Conservation (phyloP, 306 rosid genomes). For the Abrus pulchellus region DNA sequence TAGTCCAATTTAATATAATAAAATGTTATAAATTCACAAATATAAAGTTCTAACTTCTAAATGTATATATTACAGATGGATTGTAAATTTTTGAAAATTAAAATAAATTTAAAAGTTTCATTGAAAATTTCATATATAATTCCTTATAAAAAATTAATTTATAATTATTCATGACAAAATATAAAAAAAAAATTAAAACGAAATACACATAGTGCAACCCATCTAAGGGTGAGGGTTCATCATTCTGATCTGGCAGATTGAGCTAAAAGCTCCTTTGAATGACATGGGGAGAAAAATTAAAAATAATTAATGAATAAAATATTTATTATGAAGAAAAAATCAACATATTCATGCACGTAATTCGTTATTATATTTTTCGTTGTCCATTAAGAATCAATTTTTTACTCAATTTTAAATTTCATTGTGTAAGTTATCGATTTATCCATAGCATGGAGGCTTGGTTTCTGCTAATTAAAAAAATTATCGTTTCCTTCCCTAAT, state of each 20-base stretch:
- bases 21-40: too few species aligned
- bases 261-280: neutral
- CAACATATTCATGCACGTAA: neutral
- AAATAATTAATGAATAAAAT: neutral
- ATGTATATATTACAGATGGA: too few species aligned
- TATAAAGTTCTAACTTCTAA: too few species aligned
- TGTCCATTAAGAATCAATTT: neutral
- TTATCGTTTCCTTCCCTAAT: neutral
- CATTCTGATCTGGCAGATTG: constrained; percentile 36
- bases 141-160: too few species aligned
- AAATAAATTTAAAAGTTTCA: too few species aligned
- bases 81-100: too few species aligned
- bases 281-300: neutral
- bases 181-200: too few species aligned
- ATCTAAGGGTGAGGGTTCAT: constrained; percentile 19
- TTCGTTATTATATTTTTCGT: neutral
- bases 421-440: neutral
- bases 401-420: neutral
- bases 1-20: too few species aligned
- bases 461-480: neutral
- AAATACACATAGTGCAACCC: neutral
- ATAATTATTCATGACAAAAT: too few species aligned
- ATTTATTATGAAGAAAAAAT: neutral
- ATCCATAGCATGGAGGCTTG: constrained; percentile 4
- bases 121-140: too few species aligned